phyloP scores from a whole-genome alignment of 805 yeast genomes.

The Ogataea wickerhamii region DNA sequence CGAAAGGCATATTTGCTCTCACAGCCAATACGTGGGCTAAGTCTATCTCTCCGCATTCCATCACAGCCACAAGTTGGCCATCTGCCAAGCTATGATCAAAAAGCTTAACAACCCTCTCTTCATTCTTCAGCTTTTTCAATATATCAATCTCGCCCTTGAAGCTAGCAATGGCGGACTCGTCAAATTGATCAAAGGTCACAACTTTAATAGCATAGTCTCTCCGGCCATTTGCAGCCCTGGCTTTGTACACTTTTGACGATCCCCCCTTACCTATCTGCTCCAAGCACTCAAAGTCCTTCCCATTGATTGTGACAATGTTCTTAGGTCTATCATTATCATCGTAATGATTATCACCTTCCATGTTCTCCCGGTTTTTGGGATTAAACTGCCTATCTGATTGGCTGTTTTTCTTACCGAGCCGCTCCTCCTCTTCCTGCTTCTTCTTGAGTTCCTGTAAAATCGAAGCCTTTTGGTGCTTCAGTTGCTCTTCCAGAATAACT shows the following conservation, averaged over 20 bases:
- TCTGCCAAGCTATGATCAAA: slow-evolving; percentile 68
- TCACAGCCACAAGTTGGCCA: slow-evolving; percentile 64
- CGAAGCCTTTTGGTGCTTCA: slow-evolving; percentile 18
- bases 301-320: slow-evolving; percentile 43
- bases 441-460: slow-evolving; percentile 14
- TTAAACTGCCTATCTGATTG: not conserved
- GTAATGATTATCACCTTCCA: not conserved
- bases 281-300: slow-evolving; percentile 61
- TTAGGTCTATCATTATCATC: slow-evolving; percentile 9
- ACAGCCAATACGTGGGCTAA: slow-evolving; percentile 73
- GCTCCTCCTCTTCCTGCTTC: slow-evolving; percentile 6
- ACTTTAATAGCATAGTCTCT: slow-evolving; percentile 74
- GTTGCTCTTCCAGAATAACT: slow-evolving; percentile 16
- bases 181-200: slow-evolving; percentile 78
- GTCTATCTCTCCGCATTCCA: slow-evolving; percentile 96
- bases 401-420: not conserved
- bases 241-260: slow-evolving; percentile 85
- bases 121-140: slow-evolving; percentile 52
- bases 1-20: slow-evolving; percentile 51
- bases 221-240: slow-evolving; percentile 46
- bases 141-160: slow-evolving; percentile 89
- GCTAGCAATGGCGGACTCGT: slow-evolving; percentile 66
- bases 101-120: slow-evolving; percentile 73
- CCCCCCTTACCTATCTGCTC: slow-evolving; percentile 91
- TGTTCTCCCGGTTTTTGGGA: slow-evolving; percentile 1